Percentiles rank a stretch among this genome's conserved stretches.
Evolutionary conservation across 2,329 filamentous ascomycete genomes (phyloP).

Genomic region (Penicillium digitatum): DNA sequence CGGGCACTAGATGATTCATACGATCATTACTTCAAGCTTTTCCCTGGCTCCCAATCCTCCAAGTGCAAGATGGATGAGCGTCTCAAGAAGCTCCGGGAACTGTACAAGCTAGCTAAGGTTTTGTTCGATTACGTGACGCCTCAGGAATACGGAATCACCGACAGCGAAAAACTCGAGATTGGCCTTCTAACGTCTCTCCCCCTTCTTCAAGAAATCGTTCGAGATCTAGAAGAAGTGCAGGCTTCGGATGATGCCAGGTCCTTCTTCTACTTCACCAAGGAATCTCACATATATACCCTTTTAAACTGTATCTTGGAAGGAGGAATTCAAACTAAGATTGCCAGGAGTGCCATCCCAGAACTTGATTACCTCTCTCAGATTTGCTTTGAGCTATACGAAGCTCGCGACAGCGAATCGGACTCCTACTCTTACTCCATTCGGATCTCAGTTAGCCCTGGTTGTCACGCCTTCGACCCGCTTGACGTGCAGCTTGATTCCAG

Average conservation of each 20-base stretch:
- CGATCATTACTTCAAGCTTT: slow-evolving; percentile 82
- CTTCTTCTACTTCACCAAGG: slow-evolving; percentile 99
- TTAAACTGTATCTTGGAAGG: slow-evolving; percentile 97
- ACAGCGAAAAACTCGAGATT: slow-evolving; percentile 97
- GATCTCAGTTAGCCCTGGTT: slow-evolving; percentile 92
- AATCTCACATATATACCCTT: slow-evolving; percentile 96
- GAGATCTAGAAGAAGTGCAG: slow-evolving; percentile 94
- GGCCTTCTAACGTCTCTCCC: slow-evolving; percentile 90
- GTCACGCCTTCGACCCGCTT: slow-evolving; percentile 91
- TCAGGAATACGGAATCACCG: slow-evolving; percentile 94
- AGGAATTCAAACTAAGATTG: slow-evolving; percentile 94
- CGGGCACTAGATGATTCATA: slow-evolving; percentile 53
- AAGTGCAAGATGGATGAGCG: slow-evolving; percentile 79
- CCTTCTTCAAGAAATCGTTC: slow-evolving; percentile 91
- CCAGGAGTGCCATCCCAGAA: slow-evolving; percentile 89
- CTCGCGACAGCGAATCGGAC: slow-evolving; percentile 71
- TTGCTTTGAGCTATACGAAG: slow-evolving; percentile 96
- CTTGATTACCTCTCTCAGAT: slow-evolving; percentile 97
- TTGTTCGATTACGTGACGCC: slow-evolving; percentile 98
- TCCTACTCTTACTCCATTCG: slow-evolving; percentile 92
- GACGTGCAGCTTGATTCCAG: slow-evolving; percentile 95
- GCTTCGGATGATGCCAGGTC: slow-evolving; percentile 90
- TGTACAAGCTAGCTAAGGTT: slow-evolving; percentile 91
- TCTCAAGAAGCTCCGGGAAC: slow-evolving; percentile 81
- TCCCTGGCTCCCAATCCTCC: slow-evolving; percentile 68